These are phyloP conservation scores for Atkinsonella hypoxylon DNA, from an alignment of 2,329 filamentous ascomycete genomes.

Conservation along the genomic window DNA sequence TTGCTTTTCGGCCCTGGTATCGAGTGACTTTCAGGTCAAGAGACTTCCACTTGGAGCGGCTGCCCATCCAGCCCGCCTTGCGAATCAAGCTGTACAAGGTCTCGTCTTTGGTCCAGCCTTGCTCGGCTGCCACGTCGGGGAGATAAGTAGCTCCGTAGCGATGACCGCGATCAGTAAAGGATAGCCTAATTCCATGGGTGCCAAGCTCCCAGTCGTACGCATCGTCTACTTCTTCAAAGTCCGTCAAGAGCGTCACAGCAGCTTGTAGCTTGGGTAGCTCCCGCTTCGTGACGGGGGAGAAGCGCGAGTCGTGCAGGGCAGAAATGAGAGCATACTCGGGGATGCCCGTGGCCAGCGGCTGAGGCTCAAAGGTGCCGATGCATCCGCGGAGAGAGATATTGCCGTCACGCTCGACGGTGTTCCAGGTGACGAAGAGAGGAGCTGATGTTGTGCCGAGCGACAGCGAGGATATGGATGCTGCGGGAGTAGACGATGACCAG, in stretches of 20 bases:
- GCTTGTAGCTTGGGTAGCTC: conserved; percentile 50
- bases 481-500: conserved; percentile 32
- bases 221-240: conserved; percentile 66
- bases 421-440: conserved; percentile 93
- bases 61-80: conserved; percentile 87
- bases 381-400: conserved; percentile 67
- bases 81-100: conserved; percentile 80
- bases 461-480: conserved; percentile 31
- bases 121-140: conserved; percentile 81
- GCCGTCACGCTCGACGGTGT: conserved; percentile 41
- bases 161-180: conserved; percentile 61
- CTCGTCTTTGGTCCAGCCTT: conserved; percentile 92
- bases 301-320: conserved; percentile 51
- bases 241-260: conserved; percentile 69
- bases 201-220: conserved; percentile 80
- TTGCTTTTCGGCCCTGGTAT: conserved; percentile 77
- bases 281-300: conserved; percentile 38
- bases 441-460: conserved; percentile 32
- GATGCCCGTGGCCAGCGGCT: conserved; percentile 62
- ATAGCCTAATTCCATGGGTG: conserved; percentile 75
- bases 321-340: conserved; percentile 74
- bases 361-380: conserved; percentile 84
- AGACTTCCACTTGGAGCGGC: conserved; percentile 65
- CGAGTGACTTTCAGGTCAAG: conserved; percentile 68
- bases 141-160: conserved; percentile 82